A percentile compares a stretch with the other conserved stretches of the same genome.
Conservation (phyloP, 192 early-diverging fungal species). For the Backusella sp. region DNA sequence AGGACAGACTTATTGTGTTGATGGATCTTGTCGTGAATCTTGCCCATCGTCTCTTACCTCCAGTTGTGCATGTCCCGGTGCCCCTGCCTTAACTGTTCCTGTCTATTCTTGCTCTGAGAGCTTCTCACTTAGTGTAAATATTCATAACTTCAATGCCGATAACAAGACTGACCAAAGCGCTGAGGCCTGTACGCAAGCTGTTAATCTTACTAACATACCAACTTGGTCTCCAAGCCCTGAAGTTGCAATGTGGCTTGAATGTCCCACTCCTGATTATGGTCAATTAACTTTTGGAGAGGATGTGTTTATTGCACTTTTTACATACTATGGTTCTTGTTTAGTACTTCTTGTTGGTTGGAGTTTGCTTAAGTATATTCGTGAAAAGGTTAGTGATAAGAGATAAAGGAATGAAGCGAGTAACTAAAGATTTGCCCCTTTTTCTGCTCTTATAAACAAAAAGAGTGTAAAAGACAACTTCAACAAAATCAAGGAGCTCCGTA, state of each 20-base stretch:
- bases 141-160: background rate
- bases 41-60: slow-evolving; percentile 37
- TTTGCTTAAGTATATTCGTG: slow-evolving; percentile 18
- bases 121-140: background rate
- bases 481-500: slow-evolving; percentile 9
- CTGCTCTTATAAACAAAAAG: background rate
- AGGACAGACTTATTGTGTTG: slow-evolving; percentile 45
- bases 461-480: background rate
- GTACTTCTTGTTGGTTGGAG: slow-evolving; percentile 23
- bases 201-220: background rate
- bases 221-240: slow-evolving; percentile 14
- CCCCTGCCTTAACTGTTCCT: slow-evolving; percentile 12
- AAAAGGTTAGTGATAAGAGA: background rate
- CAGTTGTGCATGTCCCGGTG: slow-evolving; percentile 27
- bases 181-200: slow-evolving; percentile 10
- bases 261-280: slow-evolving; percentile 22
- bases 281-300: slow-evolving; percentile 24
- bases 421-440: background rate
- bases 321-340: slow-evolving; percentile 19
- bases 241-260: slow-evolving; percentile 28
- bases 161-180: slow-evolving; percentile 27
- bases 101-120: slow-evolving; percentile 25
- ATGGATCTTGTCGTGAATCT: slow-evolving; percentile 44
- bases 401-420: background rate
- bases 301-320: slow-evolving; percentile 34